phyloP scores from a whole-genome alignment of 129 eudicot genomes.

The Pseudognaphalium luteoalbum region DNA sequence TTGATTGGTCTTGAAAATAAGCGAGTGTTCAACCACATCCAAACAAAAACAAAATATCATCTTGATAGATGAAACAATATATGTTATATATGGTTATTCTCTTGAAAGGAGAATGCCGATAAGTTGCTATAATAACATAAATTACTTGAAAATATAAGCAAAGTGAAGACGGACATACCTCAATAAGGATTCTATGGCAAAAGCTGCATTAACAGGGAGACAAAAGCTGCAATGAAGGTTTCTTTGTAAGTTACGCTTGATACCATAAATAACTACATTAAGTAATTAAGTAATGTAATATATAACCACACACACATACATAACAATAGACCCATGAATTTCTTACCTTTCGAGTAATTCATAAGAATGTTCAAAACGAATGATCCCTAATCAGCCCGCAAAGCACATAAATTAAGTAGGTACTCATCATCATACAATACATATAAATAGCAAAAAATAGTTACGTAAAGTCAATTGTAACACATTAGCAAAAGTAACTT shows the following conservation, averaged over 20 bases:
- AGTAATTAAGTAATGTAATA: not conserved
- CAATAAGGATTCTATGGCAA: too few species aligned
- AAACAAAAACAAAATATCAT: too few species aligned
- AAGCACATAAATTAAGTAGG: constrained; percentile 17
- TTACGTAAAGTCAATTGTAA: not conserved
- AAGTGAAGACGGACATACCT: too few species aligned
- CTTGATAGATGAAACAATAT: too few species aligned
- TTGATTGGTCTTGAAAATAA: too few species aligned
- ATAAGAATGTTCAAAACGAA: constrained; percentile 50
- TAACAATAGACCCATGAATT: not conserved
- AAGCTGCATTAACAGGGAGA: constrained; percentile 43
- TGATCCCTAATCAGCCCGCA: not conserved
- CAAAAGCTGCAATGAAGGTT: constrained; percentile 47
- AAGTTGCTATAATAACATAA: too few species aligned
- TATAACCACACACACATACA: not conserved
- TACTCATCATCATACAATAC: constrained; percentile 1
- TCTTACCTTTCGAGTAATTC: constrained; percentile 56
- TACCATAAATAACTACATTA: constrained; percentile 1
- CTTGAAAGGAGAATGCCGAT: too few species aligned
- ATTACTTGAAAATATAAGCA: too few species aligned
- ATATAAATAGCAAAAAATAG: not conserved
- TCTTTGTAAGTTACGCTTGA: constrained; percentile 4
- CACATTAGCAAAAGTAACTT: not conserved
- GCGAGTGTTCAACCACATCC: too few species aligned
- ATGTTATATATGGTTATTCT: too few species aligned